phyloP scores from a whole-genome alignment of 2,329 filamentous ascomycete species.

The Pseudogymnoascus sp. region DNA sequence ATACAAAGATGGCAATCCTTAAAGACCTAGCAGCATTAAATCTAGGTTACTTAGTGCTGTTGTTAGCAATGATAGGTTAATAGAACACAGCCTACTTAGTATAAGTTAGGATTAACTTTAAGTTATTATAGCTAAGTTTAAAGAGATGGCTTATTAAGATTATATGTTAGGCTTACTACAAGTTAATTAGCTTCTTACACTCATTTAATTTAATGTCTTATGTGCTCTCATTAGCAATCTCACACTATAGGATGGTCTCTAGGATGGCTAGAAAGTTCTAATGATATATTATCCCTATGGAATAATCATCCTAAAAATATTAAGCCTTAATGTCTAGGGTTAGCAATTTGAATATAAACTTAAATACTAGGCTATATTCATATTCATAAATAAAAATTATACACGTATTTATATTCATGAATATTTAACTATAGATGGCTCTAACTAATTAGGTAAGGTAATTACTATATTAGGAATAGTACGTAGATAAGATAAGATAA shows the following conservation, averaged over 20 bases:
- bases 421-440: too few relatives aligned
- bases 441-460: too few relatives aligned
- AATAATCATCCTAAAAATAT: neutral
- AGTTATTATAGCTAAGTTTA: slow-evolving; percentile 1
- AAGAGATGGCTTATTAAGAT: slow-evolving; percentile 5
- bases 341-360: too few relatives aligned
- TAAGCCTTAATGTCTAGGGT: too few relatives aligned
- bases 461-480: too few relatives aligned
- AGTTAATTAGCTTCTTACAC: slow-evolving; percentile 14
- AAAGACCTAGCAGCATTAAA: too few relatives aligned
- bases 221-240: slow-evolving; percentile 17
- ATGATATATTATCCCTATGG: slow-evolving; percentile 10
- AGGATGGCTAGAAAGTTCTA: neutral
- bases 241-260: slow-evolving; percentile 10
- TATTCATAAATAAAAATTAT: too few relatives aligned
- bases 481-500: too few relatives aligned
- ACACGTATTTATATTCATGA: too few relatives aligned
- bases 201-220: slow-evolving; percentile 22
- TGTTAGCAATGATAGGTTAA: neutral
- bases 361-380: too few relatives aligned
- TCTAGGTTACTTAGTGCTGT: neutral
- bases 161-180: slow-evolving; percentile 14
- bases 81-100: neutral
- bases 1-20: too few relatives aligned
- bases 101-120: neutral